Evolutionary conservation across 345 rosid species (phyloP).

Genomic region (Bruguiera parviflora): DNA sequence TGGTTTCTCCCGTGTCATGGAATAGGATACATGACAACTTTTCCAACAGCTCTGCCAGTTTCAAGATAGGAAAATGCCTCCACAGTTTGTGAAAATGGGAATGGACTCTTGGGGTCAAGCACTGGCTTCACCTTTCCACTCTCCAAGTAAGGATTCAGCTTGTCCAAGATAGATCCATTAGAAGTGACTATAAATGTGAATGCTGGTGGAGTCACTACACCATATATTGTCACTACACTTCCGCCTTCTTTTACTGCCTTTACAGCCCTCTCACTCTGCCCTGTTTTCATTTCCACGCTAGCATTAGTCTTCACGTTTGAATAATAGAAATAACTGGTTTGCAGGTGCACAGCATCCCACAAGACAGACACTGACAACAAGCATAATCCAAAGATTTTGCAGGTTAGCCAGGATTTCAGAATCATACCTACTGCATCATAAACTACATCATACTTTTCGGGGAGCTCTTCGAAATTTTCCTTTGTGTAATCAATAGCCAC

Average conservation of each 20-base stretch:
- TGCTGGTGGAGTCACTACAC: conserved; percentile 15
- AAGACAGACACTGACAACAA: neutral
- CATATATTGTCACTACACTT: conserved; percentile 13
- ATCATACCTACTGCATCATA: conserved; percentile 22
- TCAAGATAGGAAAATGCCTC: conserved; percentile 20
- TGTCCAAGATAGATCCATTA: conserved; percentile 14
- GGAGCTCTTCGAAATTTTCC: conserved; percentile 14
- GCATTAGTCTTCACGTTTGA: neutral
- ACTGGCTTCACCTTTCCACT: conserved; percentile 20
- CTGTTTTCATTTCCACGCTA: neutral
- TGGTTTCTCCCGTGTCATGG: neutral
- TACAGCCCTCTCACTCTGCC: conserved; percentile 9
- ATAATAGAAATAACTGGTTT: neutral
- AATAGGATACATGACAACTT: conserved; percentile 16
- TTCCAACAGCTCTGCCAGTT: conserved; percentile 20
- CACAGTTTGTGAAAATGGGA: conserved; percentile 11
- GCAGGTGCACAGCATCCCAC: neutral
- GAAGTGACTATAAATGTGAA: conserved; percentile 1
- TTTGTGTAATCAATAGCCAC: conserved; percentile 20
- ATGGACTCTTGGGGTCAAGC: conserved; percentile 14
- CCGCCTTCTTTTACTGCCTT: conserved; percentile 25
- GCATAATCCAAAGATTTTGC: neutral
- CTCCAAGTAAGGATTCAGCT: conserved; percentile 18
- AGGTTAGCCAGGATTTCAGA: neutral
- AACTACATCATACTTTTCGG: conserved; percentile 23